Percentiles rank a stretch among this genome's conserved stretches.
Conservation (phyloP, 2,329 filamentous ascomycete genomes). For the Aspergillus sp. region DNA sequence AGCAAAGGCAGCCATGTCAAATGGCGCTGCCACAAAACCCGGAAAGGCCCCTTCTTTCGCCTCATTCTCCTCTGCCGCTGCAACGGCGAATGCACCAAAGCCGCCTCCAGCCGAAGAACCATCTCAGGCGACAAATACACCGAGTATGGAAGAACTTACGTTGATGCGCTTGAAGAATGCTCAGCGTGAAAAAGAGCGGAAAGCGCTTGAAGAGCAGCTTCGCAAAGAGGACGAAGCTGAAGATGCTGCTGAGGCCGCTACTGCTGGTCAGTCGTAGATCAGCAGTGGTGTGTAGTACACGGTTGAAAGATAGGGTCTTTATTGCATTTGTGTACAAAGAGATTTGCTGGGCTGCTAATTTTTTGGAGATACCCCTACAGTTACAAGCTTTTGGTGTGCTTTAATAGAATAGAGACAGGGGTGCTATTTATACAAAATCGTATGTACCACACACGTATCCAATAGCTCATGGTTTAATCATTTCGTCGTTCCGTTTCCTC, state of each 20-base stretch:
- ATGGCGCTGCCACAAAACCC: conserved; percentile 12
- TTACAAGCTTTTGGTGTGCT: not conserved
- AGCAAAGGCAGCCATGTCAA: conserved; percentile 17
- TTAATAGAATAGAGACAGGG: not conserved
- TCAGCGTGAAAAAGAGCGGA: conserved; percentile 47
- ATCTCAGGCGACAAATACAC: conserved; percentile 21
- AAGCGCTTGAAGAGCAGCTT: conserved; percentile 47
- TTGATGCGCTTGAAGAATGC: conserved; percentile 52
- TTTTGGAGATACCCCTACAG: conserved; percentile 16
- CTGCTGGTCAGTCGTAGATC: conserved; percentile 7
- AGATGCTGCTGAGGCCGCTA: conserved; percentile 24
- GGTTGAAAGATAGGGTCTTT: too few species aligned
- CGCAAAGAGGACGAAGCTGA: conserved; percentile 41
- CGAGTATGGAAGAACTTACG: conserved; percentile 41
- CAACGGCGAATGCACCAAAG: conserved; percentile 20
- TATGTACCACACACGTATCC: conserved; percentile 15
- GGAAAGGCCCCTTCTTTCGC: conserved; percentile 35
- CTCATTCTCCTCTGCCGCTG: conserved; percentile 32
- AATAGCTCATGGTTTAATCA: not conserved
- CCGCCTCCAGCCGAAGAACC: conserved; percentile 18
- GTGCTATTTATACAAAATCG: conserved; percentile 14
- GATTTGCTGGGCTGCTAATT: too few species aligned
- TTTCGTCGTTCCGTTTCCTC: conserved; percentile 13
- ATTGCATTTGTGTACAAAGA: too few species aligned
- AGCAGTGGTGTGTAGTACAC: not conserved